Base-by-base conservation (phyloP, 345 rosid species). In the Dimocarpus longan region DNA sequence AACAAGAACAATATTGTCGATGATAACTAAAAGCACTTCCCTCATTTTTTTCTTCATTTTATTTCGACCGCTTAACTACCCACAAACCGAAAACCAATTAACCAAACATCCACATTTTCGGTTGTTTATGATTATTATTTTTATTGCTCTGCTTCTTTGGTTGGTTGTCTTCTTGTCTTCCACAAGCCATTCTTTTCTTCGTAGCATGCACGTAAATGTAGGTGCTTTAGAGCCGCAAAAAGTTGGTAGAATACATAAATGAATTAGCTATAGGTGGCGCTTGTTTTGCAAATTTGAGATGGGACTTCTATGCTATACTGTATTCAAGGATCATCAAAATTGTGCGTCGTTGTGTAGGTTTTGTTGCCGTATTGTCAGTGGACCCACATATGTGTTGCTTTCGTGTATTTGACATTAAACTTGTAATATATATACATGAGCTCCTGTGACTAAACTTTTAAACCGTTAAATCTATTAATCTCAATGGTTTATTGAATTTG, bases 1-100 rank as follows among this genome's bases (percentile, higher is more conserved):
- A 81, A 77, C 57, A 70, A 73, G n/a, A 44, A 48, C 15, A 46
- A 46, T 46, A 2, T 10, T 5, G 83, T 84, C 84, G 83, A 75
- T 78, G 76, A 59, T 32, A 64, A 67, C 86, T 42, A 81, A 73
- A 54, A 21, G 13, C 62, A 21, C 57, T 37, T 26, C 2, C 19
- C 42, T 40, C 21, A 8, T 19, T 59, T 37, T 76, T 50, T 37
- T 76, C 65, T 28, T 74, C 82, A 66, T 81, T 77, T 75, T 28
- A 66, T 68, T 78, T 37, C 10, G 70, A 64, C 68, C 74, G 80
- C 73, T 78, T 40, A 87, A 74, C 90, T 77, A 84, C 80, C 77
- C 24, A 13, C 70, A 7, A 80, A 56, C 85, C 44, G 37, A 82
- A 22, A 60, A 21, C 75, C 40, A 69, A 3, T 46, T 4, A 8